Base-by-base conservation (phyloP, 352 stramenopile species). In the Phytophthora rubi region DNA sequence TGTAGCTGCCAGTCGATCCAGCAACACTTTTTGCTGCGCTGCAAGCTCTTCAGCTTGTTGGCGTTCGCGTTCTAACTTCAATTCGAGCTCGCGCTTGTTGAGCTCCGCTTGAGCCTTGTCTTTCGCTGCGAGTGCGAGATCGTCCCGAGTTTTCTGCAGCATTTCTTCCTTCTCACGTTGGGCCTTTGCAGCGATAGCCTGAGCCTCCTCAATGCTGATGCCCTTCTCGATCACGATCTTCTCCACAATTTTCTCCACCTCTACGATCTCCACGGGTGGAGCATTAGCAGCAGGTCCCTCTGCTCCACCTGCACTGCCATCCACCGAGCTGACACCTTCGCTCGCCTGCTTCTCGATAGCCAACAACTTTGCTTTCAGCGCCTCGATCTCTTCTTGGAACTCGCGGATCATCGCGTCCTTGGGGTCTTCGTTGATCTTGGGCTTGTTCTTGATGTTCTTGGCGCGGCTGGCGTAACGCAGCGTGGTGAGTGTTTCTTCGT, bases 391-490 rank as follows among this genome's bases (percentile, higher is more conserved):
- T 21, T 99, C 93, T 75, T 99, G 94, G 68, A 98, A 99, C 75
- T 99, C 94, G 18, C 94, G 85, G 28, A 99, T 94, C 92, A 98
- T 98, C n/a, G 96, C 91, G 70, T 99, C 97, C 69, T 99, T 99
- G 0, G 96, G 95, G 69, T 99, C 97, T 73, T 99, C 95, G 71
- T 99, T 99, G 57, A 99, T 98, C 63, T 98, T 97, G 1, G 97
- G 97, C 60, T 98, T 98, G 82, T 99, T 99, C 73, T 99, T 99
- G 78, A 99, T 99, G 77, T 99, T 99, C 87, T 99, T 99, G 32
- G 98, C 98, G 23, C 98, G 93, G 74, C 97, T 99, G 8, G 97
- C 97, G 79, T 99, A 99, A 18, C 94, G 85, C 18, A 99, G 73
- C 9, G 96, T 99, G 9, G 91, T 98, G 6, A 98, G 72, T 6